These are phyloP conservation scores for Cordyceps pruinosa DNA, from an alignment of 2,329 filamentous ascomycete genomes.

Conservation along the genomic window DNA sequence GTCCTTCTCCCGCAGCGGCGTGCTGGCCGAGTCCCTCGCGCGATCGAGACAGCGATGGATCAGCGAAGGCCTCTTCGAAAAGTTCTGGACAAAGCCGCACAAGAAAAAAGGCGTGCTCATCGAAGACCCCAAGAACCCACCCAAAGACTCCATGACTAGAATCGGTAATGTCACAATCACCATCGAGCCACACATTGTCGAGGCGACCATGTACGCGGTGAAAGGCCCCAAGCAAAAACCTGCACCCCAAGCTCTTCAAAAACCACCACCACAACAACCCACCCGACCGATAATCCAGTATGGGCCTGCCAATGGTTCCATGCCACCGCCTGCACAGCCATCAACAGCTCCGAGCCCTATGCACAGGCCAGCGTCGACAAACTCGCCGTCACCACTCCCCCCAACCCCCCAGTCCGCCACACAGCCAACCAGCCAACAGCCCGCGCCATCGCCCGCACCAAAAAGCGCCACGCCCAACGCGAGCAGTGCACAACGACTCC, in stretches of 20 bases:
- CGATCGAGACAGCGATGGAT: constrained; percentile 71
- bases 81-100: constrained; percentile 67
- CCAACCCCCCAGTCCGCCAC: not conserved
- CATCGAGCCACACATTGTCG: constrained; percentile 73
- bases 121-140: constrained; percentile 59
- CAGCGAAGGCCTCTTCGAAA: constrained; percentile 64
- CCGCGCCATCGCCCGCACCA: not conserved
- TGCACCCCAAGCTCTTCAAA: constrained; percentile 25
- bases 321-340: constrained; percentile 46
- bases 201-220: constrained; percentile 66
- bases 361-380: constrained; percentile 4
- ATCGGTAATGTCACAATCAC: constrained; percentile 67
- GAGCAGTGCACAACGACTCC: not conserved
- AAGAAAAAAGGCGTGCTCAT: constrained; percentile 60
- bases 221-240: constrained; percentile 51
- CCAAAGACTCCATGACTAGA: constrained; percentile 65
- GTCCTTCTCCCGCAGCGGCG: constrained; percentile 46
- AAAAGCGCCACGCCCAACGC: not conserved
- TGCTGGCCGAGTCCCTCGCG: constrained; percentile 64
- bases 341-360: constrained; percentile 2
- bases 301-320: constrained; percentile 54
- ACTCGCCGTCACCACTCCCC: constrained; percentile 2
- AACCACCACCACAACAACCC: constrained; percentile 9
- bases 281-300: constrained; percentile 55
- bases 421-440: not conserved